Percentiles rank a stretch among this genome's conserved stretches.
These are phyloP conservation scores for Cnidoscolus chayamansa DNA, from an alignment of 441 rosid genomes.

Conservation along the genomic window DNA sequence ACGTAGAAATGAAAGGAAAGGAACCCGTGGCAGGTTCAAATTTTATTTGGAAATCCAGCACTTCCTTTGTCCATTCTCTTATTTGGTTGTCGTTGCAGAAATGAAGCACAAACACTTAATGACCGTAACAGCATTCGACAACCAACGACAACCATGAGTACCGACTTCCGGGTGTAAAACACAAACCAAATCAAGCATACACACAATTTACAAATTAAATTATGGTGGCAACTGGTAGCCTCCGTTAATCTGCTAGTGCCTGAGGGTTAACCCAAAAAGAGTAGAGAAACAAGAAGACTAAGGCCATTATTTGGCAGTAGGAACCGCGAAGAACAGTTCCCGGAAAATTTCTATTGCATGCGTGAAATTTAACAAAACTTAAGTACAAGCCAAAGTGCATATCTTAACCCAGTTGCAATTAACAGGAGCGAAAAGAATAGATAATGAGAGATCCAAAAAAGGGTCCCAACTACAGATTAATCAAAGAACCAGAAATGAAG, in stretches of 20 bases:
- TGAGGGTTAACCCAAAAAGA: background rate
- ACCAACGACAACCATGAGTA: background rate
- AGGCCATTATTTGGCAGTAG: background rate
- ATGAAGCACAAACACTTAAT: background rate
- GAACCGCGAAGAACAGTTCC: background rate
- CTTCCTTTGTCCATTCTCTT: background rate
- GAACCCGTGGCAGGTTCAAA: background rate
- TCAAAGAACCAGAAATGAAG: background rate
- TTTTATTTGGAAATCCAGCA: background rate
- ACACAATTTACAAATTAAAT: background rate
- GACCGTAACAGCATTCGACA: background rate
- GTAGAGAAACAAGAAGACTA: background rate
- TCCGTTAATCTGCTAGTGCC: background rate
- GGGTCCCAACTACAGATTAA: background rate
- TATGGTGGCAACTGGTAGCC: background rate
- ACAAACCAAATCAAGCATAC: background rate
- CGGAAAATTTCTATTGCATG: background rate
- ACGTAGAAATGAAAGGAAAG: background rate
- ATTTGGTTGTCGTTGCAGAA: background rate
- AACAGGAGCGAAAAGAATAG: background rate
- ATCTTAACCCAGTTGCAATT: background rate
- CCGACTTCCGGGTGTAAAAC: background rate
- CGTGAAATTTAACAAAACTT: background rate
- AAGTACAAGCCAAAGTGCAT: background rate
- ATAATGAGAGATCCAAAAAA: constrained; percentile 8